Percentiles rank a stretch among this genome's conserved stretches.
Evolutionary conservation across 1,139 yeast genomes (phyloP).

Genomic region (Keqinozyma sinolaborantium): DNA sequence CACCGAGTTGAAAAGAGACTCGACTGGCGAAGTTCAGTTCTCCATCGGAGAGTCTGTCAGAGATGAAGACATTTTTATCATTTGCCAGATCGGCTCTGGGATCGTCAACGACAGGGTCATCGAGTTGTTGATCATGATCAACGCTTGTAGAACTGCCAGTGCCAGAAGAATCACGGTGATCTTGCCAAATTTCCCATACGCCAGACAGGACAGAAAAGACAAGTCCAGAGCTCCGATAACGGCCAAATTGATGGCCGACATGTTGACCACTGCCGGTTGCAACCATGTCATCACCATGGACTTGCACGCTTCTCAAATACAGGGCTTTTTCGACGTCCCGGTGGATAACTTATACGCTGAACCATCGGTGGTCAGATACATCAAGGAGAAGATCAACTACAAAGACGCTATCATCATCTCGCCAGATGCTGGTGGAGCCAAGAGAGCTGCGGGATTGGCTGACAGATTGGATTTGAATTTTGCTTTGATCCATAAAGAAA

Average conservation of each 20-base stretch:
- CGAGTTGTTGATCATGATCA: constrained; percentile 69
- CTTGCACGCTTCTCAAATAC: constrained; percentile 80
- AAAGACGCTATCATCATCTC: constrained; percentile 63
- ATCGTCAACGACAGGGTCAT: constrained; percentile 67
- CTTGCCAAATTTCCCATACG: constrained; percentile 78
- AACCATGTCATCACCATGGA: constrained; percentile 82
- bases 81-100: constrained; percentile 67
- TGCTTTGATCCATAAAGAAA: constrained; percentile 78
- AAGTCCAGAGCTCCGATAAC: constrained; percentile 81
- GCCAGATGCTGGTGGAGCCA: constrained; percentile 88
- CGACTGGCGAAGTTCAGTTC: constrained; percentile 83
- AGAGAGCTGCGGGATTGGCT: constrained; percentile 76
- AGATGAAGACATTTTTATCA: constrained; percentile 86
- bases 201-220: constrained; percentile 81
- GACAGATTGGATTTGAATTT: constrained; percentile 73
- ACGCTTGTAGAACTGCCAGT: constrained; percentile 76
- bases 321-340: constrained; percentile 78
- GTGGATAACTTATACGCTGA: constrained; percentile 82
- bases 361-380: constrained; percentile 69
- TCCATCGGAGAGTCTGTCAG: constrained; percentile 93
- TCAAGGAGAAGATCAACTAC: constrained; percentile 47
- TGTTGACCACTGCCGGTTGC: constrained; percentile 77
- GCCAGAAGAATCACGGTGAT: constrained; percentile 79
- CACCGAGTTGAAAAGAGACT: constrained; percentile 64
- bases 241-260: constrained; percentile 73